Percentiles rank a stretch among this genome's conserved stretches.
These are phyloP conservation scores for Acacia acuminata DNA, from an alignment of 306 rosid species.

Conservation along the genomic window DNA sequence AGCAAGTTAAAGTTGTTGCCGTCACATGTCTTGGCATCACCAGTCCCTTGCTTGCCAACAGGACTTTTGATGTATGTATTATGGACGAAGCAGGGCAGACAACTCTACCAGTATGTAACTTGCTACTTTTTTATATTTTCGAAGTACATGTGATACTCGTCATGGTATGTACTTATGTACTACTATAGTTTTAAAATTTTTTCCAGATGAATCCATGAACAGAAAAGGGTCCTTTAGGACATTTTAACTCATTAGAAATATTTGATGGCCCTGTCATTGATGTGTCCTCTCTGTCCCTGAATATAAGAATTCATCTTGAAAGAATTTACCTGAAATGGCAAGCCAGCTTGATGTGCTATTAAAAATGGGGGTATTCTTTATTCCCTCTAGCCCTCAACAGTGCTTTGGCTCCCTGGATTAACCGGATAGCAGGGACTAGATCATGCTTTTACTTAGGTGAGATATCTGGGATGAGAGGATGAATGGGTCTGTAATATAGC, in stretches of 20 bases:
- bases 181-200: not conserved
- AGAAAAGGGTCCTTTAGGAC: not conserved
- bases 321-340: not conserved
- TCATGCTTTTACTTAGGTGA: not conserved
- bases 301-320: not conserved
- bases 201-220: not conserved
- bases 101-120: constrained; percentile 78
- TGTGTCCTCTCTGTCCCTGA: not conserved
- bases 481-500: not conserved
- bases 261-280: not conserved
- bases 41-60: constrained; percentile 77
- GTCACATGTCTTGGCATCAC: constrained; percentile 87
- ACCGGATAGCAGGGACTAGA: not conserved
- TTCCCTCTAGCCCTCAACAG: not conserved
- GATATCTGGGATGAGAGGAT: not conserved
- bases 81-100: constrained; percentile 99
- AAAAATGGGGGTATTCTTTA: not conserved
- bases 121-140: constrained; percentile 29
- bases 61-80: constrained; percentile 89
- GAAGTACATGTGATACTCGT: constrained; percentile 3
- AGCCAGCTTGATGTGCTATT: not conserved
- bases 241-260: not conserved
- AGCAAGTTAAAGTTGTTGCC: constrained; percentile 90
- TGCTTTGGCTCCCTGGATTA: not conserved
- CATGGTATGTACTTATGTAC: not conserved